A percentile compares a stretch with the other conserved stretches of the same genome.
Conservation (phyloP, 768 basidiomycete species). For the Russula vinacea region DNA sequence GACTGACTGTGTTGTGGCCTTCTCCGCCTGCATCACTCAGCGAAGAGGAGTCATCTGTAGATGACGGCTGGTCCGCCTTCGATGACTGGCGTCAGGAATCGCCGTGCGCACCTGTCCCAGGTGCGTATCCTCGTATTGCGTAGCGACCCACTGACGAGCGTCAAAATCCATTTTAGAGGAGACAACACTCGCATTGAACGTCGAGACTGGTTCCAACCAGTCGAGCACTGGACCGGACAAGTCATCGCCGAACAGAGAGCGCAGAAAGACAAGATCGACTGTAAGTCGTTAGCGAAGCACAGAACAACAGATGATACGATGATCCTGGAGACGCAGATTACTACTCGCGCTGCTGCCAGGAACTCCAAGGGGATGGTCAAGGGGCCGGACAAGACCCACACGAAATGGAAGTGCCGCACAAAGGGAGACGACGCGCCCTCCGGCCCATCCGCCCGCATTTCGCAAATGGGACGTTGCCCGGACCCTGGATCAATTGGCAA, state of each 20-base stretch:
- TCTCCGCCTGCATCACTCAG: constrained; percentile 13
- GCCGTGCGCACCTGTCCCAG: neutral
- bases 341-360: constrained; percentile 10
- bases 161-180: neutral
- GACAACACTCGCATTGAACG: neutral
- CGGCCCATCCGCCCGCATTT: constrained; percentile 10
- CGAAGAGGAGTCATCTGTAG: constrained; percentile 3
- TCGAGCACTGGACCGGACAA: neutral
- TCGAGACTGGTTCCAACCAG: neutral
- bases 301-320: neutral
- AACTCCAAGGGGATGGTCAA: constrained; percentile 10
- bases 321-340: constrained; percentile 12
- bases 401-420: constrained; percentile 21
- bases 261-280: constrained; percentile 14
- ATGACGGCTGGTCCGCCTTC: neutral
- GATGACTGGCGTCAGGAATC: constrained; percentile 1
- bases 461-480: constrained; percentile 6
- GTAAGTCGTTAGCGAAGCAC: constrained; percentile 10
- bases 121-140: neutral
- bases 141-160: neutral
- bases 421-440: constrained; percentile 8
- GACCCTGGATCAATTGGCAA: constrained; percentile 5
- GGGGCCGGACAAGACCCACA: constrained; percentile 21
- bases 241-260: neutral
- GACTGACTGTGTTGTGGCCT: constrained; percentile 13